Conservation (phyloP, 2,329 filamentous ascomycete genomes). For the Aurifilum marmelostoma region DNA sequence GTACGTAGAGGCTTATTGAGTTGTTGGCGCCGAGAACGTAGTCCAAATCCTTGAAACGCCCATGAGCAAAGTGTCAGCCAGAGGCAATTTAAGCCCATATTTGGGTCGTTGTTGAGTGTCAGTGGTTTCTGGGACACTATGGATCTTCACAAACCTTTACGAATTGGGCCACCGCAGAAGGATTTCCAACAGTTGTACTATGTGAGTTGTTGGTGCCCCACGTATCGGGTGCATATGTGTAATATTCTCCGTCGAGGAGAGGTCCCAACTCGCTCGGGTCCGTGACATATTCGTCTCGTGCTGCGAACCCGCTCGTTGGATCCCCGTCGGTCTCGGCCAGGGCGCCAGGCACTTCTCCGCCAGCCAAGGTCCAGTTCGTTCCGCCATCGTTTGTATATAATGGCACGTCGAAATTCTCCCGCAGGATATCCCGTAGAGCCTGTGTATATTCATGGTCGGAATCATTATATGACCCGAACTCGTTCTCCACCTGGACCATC, state of each 20-base stretch:
- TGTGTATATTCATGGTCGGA: constrained; percentile 48
- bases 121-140: background rate
- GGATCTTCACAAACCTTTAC: constrained; percentile 22
- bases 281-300: constrained; percentile 48
- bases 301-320: constrained; percentile 43
- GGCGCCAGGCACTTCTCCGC: constrained; percentile 47
- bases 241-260: constrained; percentile 54
- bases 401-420: constrained; percentile 44
- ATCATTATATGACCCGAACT: constrained; percentile 52
- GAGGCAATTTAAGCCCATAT: too few relatives aligned
- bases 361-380: constrained; percentile 45
- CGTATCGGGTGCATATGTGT: constrained; percentile 47
- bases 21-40: constrained; percentile 43
- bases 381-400: constrained; percentile 56
- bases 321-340: constrained; percentile 52
- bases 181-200: constrained; percentile 38
- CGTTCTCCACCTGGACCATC: constrained; percentile 56
- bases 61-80: background rate
- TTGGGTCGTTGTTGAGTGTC: too few relatives aligned
- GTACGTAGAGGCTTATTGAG: constrained; percentile 50
- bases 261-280: constrained; percentile 48
- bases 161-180: constrained; percentile 34
- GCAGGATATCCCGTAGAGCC: constrained; percentile 47
- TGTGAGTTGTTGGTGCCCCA: constrained; percentile 47
- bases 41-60: constrained; percentile 37